Evolutionary conservation across 169 alveolate genomes (phyloP), one percentile per base, ranked within the genome.

Genomic region (Miamiensis avidus): DNA sequence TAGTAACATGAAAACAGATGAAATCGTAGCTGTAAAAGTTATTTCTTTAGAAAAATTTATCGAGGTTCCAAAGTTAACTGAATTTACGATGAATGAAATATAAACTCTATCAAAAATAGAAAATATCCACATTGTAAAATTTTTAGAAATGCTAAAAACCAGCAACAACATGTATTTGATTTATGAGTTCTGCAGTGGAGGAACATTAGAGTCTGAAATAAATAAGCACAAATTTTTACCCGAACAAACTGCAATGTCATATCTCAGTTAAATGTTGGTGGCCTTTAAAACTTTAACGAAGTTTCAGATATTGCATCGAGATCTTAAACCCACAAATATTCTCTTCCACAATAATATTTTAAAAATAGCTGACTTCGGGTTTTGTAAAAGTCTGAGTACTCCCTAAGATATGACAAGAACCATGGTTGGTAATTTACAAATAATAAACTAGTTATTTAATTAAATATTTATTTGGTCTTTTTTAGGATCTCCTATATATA

Each of bases 401-500:
- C 34, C 69, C 25, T 34, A 79, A 16, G 90, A 86, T 81, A 65
- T 86, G 16, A 81, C 90, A 1, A 32, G 74, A 86, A 86, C 90
- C 25, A 86, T 86, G 90, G 90, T 86, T 31, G 90, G 69, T 49
- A 49, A 49, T 20, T 49, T 11, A 49, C 4, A 20, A 49, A 49
- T 49, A 49, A 11, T 11, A 49, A 49, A 49, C 4, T 49, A 11
- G n/a, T n/a, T n/a, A n/a, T n/a, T n/a, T n/a, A 49, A 11, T 49
- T 11, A 49, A 49, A 77, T 85, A 87, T 33, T 85, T 79, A 85
- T 83, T 91, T n/a, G n/a, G n/a, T n/a, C 20, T 49, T 49, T 49
- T 11, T 11, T 11, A 49, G 69, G 97, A 89, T 31, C 92, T 88
- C 74, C 97, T 15, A 84, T 91, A 32, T 94, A 94, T 89, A 94